Evolutionary conservation across 345 rosid species (phyloP).

Genomic region (Ceriops zippeliana): DNA sequence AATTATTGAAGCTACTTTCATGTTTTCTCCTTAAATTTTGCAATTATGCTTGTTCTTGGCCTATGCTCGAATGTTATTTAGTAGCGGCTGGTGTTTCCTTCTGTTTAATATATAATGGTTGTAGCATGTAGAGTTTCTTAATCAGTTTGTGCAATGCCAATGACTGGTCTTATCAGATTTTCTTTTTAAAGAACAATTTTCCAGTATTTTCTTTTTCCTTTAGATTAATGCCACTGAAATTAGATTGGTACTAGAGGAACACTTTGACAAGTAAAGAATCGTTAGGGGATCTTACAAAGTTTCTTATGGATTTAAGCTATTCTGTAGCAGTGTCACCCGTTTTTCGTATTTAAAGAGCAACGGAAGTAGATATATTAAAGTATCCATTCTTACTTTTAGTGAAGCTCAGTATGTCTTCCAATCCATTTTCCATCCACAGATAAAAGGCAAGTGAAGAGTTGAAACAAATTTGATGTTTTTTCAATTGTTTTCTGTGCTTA

Average conservation of each 20-base stretch:
- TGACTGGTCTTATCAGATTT: no score
- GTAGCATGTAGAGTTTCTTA: neutral
- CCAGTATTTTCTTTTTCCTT: no score
- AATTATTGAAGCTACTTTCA: no score
- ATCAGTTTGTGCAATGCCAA: neutral
- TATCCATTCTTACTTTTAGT: slow-evolving; percentile 75
- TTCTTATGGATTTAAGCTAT: slow-evolving; percentile 9
- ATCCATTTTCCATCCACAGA: slow-evolving; percentile 4
- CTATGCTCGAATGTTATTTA: neutral
- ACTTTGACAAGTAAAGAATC: no score
- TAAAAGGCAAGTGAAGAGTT: neutral
- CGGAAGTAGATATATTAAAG: slow-evolving; percentile 81
- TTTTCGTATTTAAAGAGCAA: slow-evolving; percentile 27
- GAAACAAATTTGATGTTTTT: neutral
- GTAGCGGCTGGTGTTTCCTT: neutral
- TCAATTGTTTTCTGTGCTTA: no score
- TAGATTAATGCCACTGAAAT: no score
- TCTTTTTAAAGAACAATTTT: no score
- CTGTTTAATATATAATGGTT: neutral
- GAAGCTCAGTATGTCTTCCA: slow-evolving; percentile 83
- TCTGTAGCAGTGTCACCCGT: no score
- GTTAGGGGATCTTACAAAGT: no score
- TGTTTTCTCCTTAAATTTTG: neutral
- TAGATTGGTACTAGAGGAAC: no score
- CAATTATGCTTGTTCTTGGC: neutral